Percentiles rank a stretch among this genome's conserved stretches.
Evolutionary conservation across 352 stramenopile species (phyloP).

Genomic region (Pseudoperonospora humuli): DNA sequence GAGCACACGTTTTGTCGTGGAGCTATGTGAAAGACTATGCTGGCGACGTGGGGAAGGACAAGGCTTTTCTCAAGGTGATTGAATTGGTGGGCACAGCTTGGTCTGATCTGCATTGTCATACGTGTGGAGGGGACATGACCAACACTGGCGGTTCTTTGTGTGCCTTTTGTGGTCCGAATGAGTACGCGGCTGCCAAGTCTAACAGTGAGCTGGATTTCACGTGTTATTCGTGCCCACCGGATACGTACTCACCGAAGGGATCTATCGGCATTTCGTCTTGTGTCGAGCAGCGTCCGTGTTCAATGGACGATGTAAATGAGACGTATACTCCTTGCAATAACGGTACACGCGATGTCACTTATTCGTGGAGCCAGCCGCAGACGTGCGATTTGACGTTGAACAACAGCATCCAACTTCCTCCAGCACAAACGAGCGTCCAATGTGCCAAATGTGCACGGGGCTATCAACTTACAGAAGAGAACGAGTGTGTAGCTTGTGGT

Average conservation of each 20-base stretch:
- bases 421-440: slow-evolving; percentile 23
- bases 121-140: slow-evolving; percentile 70
- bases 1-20: slow-evolving; percentile 68
- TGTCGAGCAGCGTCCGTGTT: slow-evolving; percentile 52
- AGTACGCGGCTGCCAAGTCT: slow-evolving; percentile 64
- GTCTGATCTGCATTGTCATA: slow-evolving; percentile 63
- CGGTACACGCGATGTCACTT: slow-evolving; percentile 50
- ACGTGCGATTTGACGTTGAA: slow-evolving; percentile 50
- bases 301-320: slow-evolving; percentile 51
- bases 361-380: slow-evolving; percentile 53
- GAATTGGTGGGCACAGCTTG: slow-evolving; percentile 76
- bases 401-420: slow-evolving; percentile 36
- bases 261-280: slow-evolving; percentile 68
- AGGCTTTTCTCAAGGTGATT: slow-evolving; percentile 68
- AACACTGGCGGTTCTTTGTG: slow-evolving; percentile 70
- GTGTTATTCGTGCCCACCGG: slow-evolving; percentile 57
- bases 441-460: slow-evolving; percentile 52
- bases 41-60: slow-evolving; percentile 60
- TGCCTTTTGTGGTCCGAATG: slow-evolving; percentile 66
- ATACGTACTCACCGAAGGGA: slow-evolving; percentile 57
- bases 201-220: slow-evolving; percentile 70
- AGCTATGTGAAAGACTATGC: slow-evolving; percentile 78
- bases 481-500: slow-evolving; percentile 38
- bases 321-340: slow-evolving; percentile 48
- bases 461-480: slow-evolving; percentile 31